These are phyloP conservation scores for Skeletonema grethae DNA, from an alignment of 108 stramenopile genomes.

Conservation along the genomic window DNA sequence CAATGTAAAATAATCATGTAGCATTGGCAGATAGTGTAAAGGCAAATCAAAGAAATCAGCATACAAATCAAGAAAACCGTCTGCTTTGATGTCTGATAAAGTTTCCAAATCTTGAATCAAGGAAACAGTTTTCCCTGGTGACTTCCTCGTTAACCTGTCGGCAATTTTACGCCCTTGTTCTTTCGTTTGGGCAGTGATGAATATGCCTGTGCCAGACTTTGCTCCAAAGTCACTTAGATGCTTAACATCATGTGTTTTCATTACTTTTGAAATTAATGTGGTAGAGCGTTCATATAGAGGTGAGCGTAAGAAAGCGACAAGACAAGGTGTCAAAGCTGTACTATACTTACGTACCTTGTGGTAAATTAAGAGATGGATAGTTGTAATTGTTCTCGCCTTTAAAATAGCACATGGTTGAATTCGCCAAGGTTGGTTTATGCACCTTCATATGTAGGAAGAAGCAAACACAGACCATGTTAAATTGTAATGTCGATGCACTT, in stretches of 20 bases:
- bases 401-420: neutral
- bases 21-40: neutral
- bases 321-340: neutral
- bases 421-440: neutral
- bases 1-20: neutral
- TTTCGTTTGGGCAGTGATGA: neutral
- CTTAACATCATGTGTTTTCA: neutral
- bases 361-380: neutral
- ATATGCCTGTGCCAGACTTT: neutral
- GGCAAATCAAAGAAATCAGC: neutral
- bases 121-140: neutral
- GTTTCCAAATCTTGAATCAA: conserved; percentile 6
- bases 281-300: too few species aligned
- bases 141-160: neutral
- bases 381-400: neutral
- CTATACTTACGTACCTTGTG: conserved; percentile 9
- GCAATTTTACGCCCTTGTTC: neutral
- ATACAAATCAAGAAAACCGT: neutral
- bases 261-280: neutral
- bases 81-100: neutral
- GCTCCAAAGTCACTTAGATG: neutral
- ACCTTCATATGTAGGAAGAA: neutral
- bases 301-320: neutral
- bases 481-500: neutral
- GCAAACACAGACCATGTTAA: neutral